Percentiles rank a stretch among this genome's conserved stretches.
Evolutionary conservation across 176 grass and related monocot genomes (phyloP).

Genomic region (Triticum urartu): DNA sequence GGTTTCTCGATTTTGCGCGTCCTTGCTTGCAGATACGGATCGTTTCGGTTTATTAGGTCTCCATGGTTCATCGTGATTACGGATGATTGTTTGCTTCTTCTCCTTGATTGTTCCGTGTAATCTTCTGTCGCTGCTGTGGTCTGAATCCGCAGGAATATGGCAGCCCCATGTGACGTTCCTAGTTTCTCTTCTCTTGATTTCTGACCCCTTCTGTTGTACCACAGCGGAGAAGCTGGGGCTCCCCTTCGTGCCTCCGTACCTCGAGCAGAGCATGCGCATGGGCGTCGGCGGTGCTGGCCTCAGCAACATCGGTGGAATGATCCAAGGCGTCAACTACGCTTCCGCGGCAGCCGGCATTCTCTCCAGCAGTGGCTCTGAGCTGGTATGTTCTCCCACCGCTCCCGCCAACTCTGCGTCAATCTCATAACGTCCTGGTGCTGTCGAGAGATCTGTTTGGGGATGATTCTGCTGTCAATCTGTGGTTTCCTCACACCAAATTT

Average conservation of each 20-base stretch:
- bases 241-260: slow-evolving; percentile 66
- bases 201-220: not conserved
- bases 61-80: not conserved
- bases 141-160: not conserved
- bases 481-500: not conserved
- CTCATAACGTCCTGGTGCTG: not conserved
- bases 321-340: slow-evolving; percentile 42
- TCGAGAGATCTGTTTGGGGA: not conserved
- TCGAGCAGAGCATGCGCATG: slow-evolving; percentile 52
- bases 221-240: slow-evolving; percentile 65
- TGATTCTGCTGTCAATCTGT: not conserved
- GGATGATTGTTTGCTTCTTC: not conserved
- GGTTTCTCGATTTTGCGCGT: not conserved
- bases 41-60: not conserved
- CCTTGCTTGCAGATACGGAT: not conserved
- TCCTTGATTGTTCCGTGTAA: not conserved
- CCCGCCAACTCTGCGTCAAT: not conserved
- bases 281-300: not conserved
- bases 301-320: slow-evolving; percentile 35
- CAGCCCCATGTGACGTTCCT: not conserved
- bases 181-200: not conserved
- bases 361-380: slow-evolving; percentile 66
- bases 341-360: slow-evolving; percentile 66
- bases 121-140: not conserved
- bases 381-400: slow-evolving; percentile 37